Conservation (phyloP, 345 rosid species). For the Brassica napus region Da-Ae NC_063452.1:26443001-26443500, state of each 20-base stretch:
- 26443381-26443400: conserved; percentile 73
- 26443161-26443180: neutral
- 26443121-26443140: neutral
- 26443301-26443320: conserved; percentile 90
- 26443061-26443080: neutral
- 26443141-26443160: neutral
- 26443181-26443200: neutral
- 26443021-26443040: neutral
- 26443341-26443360: conserved; percentile 59
- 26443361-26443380: conserved; percentile 65
- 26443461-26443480: conserved; percentile 89
- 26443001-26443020: neutral
- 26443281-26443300: conserved; percentile 25
- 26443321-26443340: conserved; percentile 78
- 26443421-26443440: conserved; percentile 66
- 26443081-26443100: neutral
- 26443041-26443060: neutral
- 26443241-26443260: neutral
- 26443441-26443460: conserved; percentile 88
- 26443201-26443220: neutral
- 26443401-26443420: conserved; percentile 87
- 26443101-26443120: neutral
- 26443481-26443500: conserved; percentile 65
- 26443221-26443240: neutral
- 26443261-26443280: neutral